Evolutionary conservation across 2,329 filamentous ascomycete genomes (phyloP), one percentile per base, ranked within the genome.

Genomic region (Penicillium digitatum): DNA sequence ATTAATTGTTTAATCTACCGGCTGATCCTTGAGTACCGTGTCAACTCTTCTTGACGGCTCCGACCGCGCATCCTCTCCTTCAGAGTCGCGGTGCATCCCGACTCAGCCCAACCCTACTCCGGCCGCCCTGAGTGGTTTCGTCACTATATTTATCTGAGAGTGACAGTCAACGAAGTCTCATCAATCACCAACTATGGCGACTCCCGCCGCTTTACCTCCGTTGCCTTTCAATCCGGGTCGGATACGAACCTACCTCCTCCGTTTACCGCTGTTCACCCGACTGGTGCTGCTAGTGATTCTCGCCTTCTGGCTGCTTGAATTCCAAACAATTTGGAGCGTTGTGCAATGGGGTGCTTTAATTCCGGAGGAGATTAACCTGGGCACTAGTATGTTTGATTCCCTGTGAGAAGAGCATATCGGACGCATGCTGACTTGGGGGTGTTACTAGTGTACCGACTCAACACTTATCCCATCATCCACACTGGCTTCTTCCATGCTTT

Each of bases 401-500:
- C 24, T 12, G 10, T n/a, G 27, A 9, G 18, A 26, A 10, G 31
- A 12, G 39, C 5, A 22, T 39, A 10, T 27, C 27, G 39, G 16
- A 26, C 20, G 18, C 27, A 32, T 43, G 18, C 52, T 54, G 11
- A 48, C n/a, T 31, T 26, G 27, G 39, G 42, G 50, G 50, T 63
- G 6, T 48, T 14, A 29, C 49, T 71, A 96, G 92, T 95, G 78
- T 93, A 96, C 74, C 87, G 94, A 58, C 81, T 95, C 34, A 96
- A 96, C 70, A 95, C 93, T 0, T 99, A 90, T 69, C 90, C 92
- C 0, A 79, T 99, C 54, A 85, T 96, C 57, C 94, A 99, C 71
- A 74, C 85, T 42, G 88, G 87, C 65, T 81, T 95, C 70, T 78
- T 96, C 64, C 94, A 97, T 74, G 81, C 87, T 58, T 68, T 92